Evolutionary conservation across 2,329 filamentous ascomycete species (phyloP), one percentile per base, ranked within the genome.

Genomic region (Thermoascus crustaceus): DNA sequence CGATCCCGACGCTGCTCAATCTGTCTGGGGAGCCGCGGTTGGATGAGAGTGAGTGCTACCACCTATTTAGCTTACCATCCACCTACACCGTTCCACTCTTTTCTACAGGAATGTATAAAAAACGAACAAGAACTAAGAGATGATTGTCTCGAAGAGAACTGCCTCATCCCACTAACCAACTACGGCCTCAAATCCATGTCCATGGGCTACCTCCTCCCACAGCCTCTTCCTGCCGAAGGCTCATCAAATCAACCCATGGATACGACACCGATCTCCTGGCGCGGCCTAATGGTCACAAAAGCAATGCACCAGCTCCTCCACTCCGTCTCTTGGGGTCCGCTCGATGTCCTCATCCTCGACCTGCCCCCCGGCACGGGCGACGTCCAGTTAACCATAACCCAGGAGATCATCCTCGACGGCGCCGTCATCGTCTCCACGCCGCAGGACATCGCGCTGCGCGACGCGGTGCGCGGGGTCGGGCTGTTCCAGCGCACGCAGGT

Each of bases 171-270:
- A 0, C 66, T 98, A 16, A 87, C 84, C 14, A 94, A 94, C 55
- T 96, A 96, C 66, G 91, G 91, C 25, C 75, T 98, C 38, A 93
- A 93, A 63, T 93, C 87, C 36, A 98, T 98, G 91, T 95, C 88
- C 0, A 96, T 98, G 85, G 91, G 91, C 32, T 96, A 94, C 46
- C 73, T 98, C 1, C 78, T 94, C 23, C 58, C 56, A 7, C 54
- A 50, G 40, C 48, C 55, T 16, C 47, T 54, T 35, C 30, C 47
- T 1, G 76, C 76, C 13, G 80, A 86, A 45, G 48, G 44, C 30
- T 47, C n/a, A n/a, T n/a, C n/a, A n/a, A n/a, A 52, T 37, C 45
- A 55, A 5, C 57, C 60, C 2, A 62, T 65, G 60, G 62, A 65
- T 44, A 60, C 60, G 32, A 82, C 85, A 4, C 85, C 88, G 0